Conservation (phyloP, 805 yeast species). For the Candida incommunis region DNA sequence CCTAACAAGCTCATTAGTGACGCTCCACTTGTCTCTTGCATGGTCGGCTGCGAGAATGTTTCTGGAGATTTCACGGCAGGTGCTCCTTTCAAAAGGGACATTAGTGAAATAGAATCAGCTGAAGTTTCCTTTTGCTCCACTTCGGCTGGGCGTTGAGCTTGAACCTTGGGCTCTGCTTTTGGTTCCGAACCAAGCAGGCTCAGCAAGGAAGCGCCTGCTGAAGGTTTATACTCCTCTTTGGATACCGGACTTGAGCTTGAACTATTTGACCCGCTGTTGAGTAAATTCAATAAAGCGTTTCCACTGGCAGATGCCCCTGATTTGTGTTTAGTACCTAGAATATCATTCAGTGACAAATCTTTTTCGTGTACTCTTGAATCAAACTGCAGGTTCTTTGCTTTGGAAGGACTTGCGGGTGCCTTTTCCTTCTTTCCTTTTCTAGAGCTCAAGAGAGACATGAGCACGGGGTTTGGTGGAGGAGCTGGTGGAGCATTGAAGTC, state of each 20-base stretch:
- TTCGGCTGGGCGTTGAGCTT: not conserved
- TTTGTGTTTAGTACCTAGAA: not conserved
- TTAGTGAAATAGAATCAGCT: not conserved
- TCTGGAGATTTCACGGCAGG: not conserved
- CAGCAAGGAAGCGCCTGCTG: not conserved
- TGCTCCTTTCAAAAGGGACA: not conserved
- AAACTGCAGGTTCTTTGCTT: not conserved
- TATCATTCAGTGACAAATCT: not conserved
- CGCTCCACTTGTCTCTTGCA: not conserved
- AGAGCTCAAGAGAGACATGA: conserved; percentile 11
- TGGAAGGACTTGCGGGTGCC: not conserved
- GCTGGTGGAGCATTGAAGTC: conserved; percentile 7
- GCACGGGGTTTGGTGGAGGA: conserved; percentile 12
- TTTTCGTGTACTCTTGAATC: not conserved
- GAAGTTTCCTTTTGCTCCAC: not conserved
- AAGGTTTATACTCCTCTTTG: not conserved
- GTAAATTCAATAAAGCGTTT: not conserved
- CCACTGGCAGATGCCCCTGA: not conserved
- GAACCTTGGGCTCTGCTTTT: not conserved
- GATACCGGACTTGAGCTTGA: not conserved
- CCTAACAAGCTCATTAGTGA: not conserved
- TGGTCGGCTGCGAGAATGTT: not conserved
- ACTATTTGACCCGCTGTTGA: not conserved
- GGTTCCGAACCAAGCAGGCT: not conserved
- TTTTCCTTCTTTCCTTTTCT: conserved; percentile 2